A percentile compares a stretch with the other conserved stretches of the same genome.
Evolutionary conservation across 768 basidiomycete species (phyloP).

Genomic region (Tricholoma sp.): DNA sequence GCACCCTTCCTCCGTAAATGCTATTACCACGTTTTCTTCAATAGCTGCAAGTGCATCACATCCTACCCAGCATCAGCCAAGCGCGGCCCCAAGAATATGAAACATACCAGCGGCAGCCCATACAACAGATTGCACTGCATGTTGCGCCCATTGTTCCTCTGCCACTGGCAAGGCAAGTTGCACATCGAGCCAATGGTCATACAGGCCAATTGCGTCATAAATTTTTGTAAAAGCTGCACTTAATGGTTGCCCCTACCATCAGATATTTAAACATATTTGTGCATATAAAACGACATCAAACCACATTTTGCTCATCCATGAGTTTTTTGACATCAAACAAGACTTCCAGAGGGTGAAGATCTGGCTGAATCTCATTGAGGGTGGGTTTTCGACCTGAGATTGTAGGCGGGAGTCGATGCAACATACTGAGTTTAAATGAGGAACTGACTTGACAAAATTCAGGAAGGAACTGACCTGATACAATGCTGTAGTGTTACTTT

Average conservation of each 20-base stretch:
- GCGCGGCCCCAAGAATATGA: background rate
- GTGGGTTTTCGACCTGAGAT: constrained; percentile 41
- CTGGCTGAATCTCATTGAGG: constrained; percentile 70
- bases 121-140: constrained; percentile 67
- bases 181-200: constrained; percentile 66
- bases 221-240: constrained; percentile 65
- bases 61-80: constrained; percentile 37
- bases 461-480: constrained; percentile 46
- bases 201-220: constrained; percentile 58
- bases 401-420: constrained; percentile 62
- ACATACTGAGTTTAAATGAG: constrained; percentile 39
- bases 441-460: background rate
- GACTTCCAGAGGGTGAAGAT: constrained; percentile 71
- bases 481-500: constrained; percentile 72
- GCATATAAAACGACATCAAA: background rate
- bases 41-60: constrained; percentile 58
- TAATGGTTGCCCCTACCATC: constrained; percentile 60
- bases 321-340: constrained; percentile 75
- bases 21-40: constrained; percentile 66
- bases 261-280: background rate
- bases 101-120: constrained; percentile 65
- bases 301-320: constrained; percentile 60
- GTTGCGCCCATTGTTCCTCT: constrained; percentile 64
- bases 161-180: constrained; percentile 45
- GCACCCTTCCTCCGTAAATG: constrained; percentile 54